These are phyloP conservation scores for Thelonectria discophora DNA, from an alignment of 2,329 filamentous ascomycete species.

Conservation along the genomic window DNA sequence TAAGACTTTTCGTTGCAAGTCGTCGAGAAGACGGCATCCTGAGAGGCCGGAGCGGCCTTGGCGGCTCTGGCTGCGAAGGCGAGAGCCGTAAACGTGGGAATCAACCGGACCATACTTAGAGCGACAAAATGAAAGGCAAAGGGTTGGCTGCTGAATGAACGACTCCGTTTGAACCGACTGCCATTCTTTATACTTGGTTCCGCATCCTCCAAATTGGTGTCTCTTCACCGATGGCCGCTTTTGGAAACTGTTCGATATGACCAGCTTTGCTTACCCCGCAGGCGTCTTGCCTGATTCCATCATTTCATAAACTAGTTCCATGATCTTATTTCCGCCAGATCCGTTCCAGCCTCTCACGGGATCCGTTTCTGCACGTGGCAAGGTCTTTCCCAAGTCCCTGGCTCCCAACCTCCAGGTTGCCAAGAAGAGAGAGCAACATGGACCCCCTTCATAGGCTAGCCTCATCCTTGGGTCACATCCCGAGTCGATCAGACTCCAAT, in stretches of 20 bases:
- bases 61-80: neutral
- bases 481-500: too few species aligned
- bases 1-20: constrained; percentile 68
- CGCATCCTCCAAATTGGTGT: neutral
- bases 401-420: too few species aligned
- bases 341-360: too few species aligned
- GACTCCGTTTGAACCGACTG: neutral
- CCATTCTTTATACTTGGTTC: neutral
- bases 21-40: constrained; percentile 33
- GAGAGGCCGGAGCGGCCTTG: constrained; percentile 4
- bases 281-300: neutral
- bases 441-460: too few species aligned
- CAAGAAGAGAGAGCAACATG: too few species aligned
- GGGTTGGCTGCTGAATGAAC: neutral
- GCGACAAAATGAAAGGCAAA: neutral
- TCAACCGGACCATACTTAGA: neutral
- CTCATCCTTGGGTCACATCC: too few species aligned
- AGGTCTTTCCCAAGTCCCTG: too few species aligned
- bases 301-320: neutral
- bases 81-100: constrained; percentile 3
- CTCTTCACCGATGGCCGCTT: constrained; percentile 15
- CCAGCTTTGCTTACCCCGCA: neutral
- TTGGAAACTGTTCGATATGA: neutral
- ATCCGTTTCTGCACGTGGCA: too few species aligned
- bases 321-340: too few species aligned